Conservation (phyloP, 768 basidiomycete genomes). For the Paxillus involutus region DNA sequence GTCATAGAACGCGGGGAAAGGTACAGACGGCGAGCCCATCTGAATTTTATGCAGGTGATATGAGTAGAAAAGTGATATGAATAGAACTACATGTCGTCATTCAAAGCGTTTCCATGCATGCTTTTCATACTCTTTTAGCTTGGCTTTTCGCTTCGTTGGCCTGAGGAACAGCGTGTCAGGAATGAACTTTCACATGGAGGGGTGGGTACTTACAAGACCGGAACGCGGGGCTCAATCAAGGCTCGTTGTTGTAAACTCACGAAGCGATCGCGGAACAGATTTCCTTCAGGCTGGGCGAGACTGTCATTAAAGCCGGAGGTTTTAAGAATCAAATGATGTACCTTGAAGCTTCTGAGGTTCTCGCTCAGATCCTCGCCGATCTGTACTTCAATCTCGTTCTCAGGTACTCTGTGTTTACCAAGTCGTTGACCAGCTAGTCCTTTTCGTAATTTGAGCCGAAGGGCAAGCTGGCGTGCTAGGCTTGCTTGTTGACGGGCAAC, state of each 20-base stretch:
- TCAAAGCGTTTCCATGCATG: conserved; percentile 80
- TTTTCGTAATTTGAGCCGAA: conserved; percentile 50
- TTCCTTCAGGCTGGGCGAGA: conserved; percentile 78
- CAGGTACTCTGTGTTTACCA: conserved; percentile 78
- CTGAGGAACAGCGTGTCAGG: conserved; percentile 9
- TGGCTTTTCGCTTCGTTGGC: conserved; percentile 36
- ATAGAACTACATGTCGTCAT: conserved; percentile 7
- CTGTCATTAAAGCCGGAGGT: not conserved
- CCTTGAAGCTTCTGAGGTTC: conserved; percentile 81
- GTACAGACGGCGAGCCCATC: no score
- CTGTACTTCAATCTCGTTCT: conserved; percentile 76
- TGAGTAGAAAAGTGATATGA: not conserved
- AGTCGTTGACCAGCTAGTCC: conserved; percentile 75
- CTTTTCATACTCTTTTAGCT: conserved; percentile 70
- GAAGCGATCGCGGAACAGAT: conserved; percentile 88
- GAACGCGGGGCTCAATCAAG: conserved; percentile 83
- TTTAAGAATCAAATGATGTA: conserved; percentile 30
- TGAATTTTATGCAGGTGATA: no score
- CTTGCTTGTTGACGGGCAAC: conserved; percentile 38
- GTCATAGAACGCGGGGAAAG: no score
- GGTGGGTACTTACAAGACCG: conserved; percentile 52
- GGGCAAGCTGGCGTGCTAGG: conserved; percentile 39
- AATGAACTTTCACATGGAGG: conserved; percentile 23
- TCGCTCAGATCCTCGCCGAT: conserved; percentile 89
- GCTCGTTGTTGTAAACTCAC: conserved; percentile 85